Conservation (phyloP, 2,329 filamentous ascomycete species). For the Fusarium agapanthi region DNA sequence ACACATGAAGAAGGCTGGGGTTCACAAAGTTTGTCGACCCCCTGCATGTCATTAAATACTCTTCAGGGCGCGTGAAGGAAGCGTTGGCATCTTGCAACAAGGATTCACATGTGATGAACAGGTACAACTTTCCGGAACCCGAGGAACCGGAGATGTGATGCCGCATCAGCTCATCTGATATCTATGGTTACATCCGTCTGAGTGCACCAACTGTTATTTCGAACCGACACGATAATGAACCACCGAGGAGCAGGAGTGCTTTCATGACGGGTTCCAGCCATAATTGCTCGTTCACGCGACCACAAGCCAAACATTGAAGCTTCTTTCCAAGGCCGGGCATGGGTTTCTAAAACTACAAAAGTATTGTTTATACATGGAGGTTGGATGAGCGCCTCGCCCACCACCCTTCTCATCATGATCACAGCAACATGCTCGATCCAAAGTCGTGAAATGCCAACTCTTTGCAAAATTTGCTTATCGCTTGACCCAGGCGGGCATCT, state of each 20-base stretch:
- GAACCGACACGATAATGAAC: not conserved
- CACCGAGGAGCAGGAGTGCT: not conserved
- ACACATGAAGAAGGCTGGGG: not conserved
- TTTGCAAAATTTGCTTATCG: constrained; percentile 52
- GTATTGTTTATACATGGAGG: constrained; percentile 40
- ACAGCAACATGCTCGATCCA: constrained; percentile 24
- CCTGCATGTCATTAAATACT: not conserved
- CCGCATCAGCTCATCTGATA: not conserved
- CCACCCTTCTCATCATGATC: constrained; percentile 32
- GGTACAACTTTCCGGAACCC: constrained; percentile 10
- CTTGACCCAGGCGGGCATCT: constrained; percentile 99
- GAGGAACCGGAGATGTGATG: not conserved
- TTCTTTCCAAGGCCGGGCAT: constrained; percentile 17
- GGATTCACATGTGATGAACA: constrained; percentile 30
- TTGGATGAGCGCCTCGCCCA: constrained; percentile 23
- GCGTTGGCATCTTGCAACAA: constrained; percentile 13
- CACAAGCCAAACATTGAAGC: constrained; percentile 18
- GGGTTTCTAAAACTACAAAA: constrained; percentile 43
- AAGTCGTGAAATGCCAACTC: constrained; percentile 17
- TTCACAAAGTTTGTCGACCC: constrained; percentile 7
- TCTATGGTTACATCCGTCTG: not conserved
- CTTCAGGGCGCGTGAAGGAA: not conserved
- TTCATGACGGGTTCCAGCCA: not conserved
- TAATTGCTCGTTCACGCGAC: not conserved
- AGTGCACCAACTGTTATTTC: not conserved